phyloP scores from a whole-genome alignment of 2,329 filamentous ascomycete genomes.

The Pseudogymnoascus destructans region DNA sequence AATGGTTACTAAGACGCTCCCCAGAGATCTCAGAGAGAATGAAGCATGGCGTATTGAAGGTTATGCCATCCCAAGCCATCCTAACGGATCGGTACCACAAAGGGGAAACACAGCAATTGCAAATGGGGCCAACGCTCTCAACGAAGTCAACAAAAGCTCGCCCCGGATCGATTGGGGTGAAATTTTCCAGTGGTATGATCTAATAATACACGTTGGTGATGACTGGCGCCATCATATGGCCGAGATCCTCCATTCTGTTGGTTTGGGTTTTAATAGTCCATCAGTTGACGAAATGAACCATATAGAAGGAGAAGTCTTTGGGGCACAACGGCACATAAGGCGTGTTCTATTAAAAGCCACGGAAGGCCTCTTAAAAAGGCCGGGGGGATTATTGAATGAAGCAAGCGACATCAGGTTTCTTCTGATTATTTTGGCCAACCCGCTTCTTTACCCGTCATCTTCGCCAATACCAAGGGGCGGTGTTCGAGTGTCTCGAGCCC shows the following conservation, averaged over 20 bases:
- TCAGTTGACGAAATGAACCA: conserved; percentile 24
- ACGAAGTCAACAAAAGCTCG: conserved; percentile 42
- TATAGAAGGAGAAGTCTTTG: conserved; percentile 39
- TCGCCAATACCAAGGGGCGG: not conserved
- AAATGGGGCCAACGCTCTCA: not conserved
- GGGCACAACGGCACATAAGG: conserved; percentile 57
- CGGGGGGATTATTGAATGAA: conserved; percentile 53
- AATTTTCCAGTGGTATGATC: conserved; percentile 60
- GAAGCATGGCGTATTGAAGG: conserved; percentile 69
- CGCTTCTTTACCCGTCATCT: conserved; percentile 46
- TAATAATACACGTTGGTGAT: conserved; percentile 53
- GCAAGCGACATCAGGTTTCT: conserved; percentile 65
- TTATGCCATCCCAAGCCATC: conserved; percentile 29
- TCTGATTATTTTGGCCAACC: conserved; percentile 66
- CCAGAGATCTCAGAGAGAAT: conserved; percentile 69
- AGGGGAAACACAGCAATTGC: conserved; percentile 18
- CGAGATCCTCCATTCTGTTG: conserved; percentile 31
- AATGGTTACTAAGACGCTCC: conserved; percentile 60
- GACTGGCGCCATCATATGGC: conserved; percentile 51
- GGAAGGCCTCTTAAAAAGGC: conserved; percentile 68
- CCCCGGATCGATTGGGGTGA: conserved; percentile 65
- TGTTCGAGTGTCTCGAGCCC: not conserved
- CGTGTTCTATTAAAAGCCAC: conserved; percentile 62
- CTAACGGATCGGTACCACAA: conserved; percentile 25
- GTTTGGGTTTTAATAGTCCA: conserved; percentile 13